phyloP scores from a whole-genome alignment of 2,329 filamentous ascomycete genomes.

The Diaporthe sp. region DNA sequence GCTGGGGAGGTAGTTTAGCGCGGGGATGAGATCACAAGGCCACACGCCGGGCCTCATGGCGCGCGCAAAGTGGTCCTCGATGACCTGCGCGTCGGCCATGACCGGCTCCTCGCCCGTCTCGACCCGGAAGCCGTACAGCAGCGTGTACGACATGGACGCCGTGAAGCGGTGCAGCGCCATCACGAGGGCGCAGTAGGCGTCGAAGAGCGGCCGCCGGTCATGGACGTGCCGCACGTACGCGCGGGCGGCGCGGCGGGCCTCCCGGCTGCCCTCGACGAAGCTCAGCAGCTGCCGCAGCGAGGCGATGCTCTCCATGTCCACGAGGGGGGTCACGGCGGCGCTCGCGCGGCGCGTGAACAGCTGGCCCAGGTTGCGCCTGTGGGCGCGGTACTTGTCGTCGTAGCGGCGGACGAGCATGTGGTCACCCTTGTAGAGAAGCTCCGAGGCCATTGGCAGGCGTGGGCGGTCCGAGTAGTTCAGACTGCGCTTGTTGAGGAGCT shows the following conservation, averaged over 20 bases:
- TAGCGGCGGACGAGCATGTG: slow-evolving; percentile 48
- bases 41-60: slow-evolving; percentile 48
- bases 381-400: slow-evolving; percentile 39
- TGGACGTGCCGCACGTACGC: slow-evolving; percentile 12
- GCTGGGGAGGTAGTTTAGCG: slow-evolving; percentile 48
- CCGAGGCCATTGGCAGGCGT: slow-evolving; percentile 51
- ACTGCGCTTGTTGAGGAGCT: slow-evolving; percentile 56
- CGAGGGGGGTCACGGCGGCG: not conserved
- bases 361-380: slow-evolving; percentile 27
- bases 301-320: slow-evolving; percentile 23
- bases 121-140: slow-evolving; percentile 54
- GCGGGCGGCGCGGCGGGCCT: not conserved
- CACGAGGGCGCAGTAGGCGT: slow-evolving; percentile 48
- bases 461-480: slow-evolving; percentile 54
- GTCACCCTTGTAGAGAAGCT: slow-evolving; percentile 48
- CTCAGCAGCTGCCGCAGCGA: slow-evolving; percentile 11
- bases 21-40: slow-evolving; percentile 49
- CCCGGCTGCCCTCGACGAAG: not conserved
- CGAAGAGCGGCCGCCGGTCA: not conserved
- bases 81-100: not conserved
- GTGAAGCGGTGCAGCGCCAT: slow-evolving; percentile 56
- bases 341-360: slow-evolving; percentile 44
- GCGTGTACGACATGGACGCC: slow-evolving; percentile 55
- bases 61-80: slow-evolving; percentile 45
- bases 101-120: slow-evolving; percentile 51